Evolutionary conservation across 371 early-diverging fungal species (phyloP), one percentile per base, ranked within the genome.

Genomic region (Umbelopsis sp.): DNA sequence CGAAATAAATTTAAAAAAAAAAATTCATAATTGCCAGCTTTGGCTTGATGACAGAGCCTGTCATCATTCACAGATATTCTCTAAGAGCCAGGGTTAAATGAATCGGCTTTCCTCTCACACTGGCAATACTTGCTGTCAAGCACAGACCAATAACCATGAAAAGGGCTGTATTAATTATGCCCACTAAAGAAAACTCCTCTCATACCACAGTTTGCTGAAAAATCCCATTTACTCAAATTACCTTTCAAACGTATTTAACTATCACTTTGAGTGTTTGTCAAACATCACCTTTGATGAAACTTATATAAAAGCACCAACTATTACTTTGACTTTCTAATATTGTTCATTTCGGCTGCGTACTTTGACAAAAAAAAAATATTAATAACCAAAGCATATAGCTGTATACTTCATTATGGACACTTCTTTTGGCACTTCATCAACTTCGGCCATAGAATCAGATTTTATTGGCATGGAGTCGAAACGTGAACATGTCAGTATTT

Each of bases 21-120:
- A 57, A 57, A 37, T 57, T 57, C 57, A 57, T 57, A 57, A 57
- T 57, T 57, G 35, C 57, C 35, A 57, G 57, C 57, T 57, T 57
- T 57, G 57, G 57, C 35, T 57, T 57, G 57, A 57, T 57, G 57
- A 35, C 37, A 16, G 35, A 48, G 29, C 57, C 29, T 35, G 18
- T 35, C 57, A 57, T 41, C 41, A 41, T 41, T 41, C 12, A 41
- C 18, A 18, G 29, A 14, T n/a, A 57, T 57, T 57, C 35, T 57
- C 12, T 57, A 37, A 7, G 16, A 18, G 18, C 35, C 35, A 32
- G 57, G 57, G 57, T 57, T 57, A 57, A 57, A 57, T 57, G 57
- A 57, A 57, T 25, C 29, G 29, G 25, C 32, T 57, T 52, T 20
- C 32, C 4, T 57, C 20, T 32, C 25, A 57, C 16, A 29, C 25